phyloP scores from a whole-genome alignment of 768 basidiomycete species.

The Pleurotus giganteus region DNA sequence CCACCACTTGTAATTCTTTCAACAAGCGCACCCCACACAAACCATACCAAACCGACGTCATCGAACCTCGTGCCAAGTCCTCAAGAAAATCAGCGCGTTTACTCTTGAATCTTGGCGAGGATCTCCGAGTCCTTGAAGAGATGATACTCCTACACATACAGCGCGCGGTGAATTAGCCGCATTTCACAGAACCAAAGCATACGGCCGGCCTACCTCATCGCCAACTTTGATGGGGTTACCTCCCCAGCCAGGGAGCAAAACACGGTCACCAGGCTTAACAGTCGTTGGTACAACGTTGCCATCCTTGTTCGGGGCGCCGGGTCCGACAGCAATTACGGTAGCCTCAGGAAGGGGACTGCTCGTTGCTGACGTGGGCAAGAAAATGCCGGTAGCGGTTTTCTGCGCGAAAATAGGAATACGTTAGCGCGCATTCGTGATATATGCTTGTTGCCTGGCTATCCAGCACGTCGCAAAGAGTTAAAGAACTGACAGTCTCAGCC shows the following conservation, averaged over 20 bases:
- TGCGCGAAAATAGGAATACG: slow-evolving; percentile 25
- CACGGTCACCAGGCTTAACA: slow-evolving; percentile 89
- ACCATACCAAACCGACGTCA: neutral
- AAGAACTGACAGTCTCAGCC: slow-evolving; percentile 79
- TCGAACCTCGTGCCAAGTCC: neutral
- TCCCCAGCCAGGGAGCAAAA: slow-evolving; percentile 95
- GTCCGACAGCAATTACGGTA: slow-evolving; percentile 93
- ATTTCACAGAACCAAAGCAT: neutral
- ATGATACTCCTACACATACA: slow-evolving; percentile 74
- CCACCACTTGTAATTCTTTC: neutral
- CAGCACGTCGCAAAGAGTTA: neutral
- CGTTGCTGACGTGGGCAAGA: slow-evolving; percentile 90
- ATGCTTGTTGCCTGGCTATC: too few relatives aligned
- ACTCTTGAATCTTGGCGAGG: slow-evolving; percentile 95
- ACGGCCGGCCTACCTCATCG: slow-evolving; percentile 71
- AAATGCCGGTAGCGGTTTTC: slow-evolving; percentile 98
- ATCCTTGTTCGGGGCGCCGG: slow-evolving; percentile 89
- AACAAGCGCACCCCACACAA: neutral
- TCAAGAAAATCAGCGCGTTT: slow-evolving; percentile 20
- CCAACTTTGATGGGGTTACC: slow-evolving; percentile 95
- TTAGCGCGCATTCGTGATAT: neutral
- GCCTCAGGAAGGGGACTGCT: slow-evolving; percentile 90
- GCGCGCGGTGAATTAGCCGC: slow-evolving; percentile 7
- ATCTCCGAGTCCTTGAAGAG: slow-evolving; percentile 95
- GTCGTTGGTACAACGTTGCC: slow-evolving; percentile 70